Conservation (phyloP, 2,329 filamentous ascomycete genomes). For the Microsporum canis region DNA sequence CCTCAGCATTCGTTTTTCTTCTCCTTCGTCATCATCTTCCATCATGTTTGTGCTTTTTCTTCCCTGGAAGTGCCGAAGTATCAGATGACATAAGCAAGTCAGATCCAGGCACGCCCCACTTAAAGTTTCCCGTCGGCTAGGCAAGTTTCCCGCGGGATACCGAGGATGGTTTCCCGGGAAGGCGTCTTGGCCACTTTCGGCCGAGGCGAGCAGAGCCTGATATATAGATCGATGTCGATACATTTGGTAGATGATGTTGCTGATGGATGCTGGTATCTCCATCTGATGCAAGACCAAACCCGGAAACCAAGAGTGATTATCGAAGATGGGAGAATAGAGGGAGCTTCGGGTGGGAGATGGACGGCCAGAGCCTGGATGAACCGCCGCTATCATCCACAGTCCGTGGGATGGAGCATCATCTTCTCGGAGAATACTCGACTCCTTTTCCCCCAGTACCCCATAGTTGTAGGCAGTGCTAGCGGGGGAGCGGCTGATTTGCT, state of each 20-base stretch:
- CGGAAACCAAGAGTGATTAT: background rate
- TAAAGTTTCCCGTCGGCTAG: background rate
- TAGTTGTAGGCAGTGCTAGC: background rate
- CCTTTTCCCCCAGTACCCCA: background rate
- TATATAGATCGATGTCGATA: too few relatives aligned
- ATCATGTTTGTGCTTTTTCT: background rate
- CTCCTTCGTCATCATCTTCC: background rate
- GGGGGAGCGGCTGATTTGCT: background rate
- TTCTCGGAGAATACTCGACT: background rate
- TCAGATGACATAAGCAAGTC: background rate
- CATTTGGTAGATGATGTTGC: too few relatives aligned
- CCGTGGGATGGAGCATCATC: background rate
- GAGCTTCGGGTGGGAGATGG: background rate
- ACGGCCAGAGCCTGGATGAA: background rate
- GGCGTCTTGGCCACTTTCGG: background rate
- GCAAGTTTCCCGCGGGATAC: conserved; percentile 1
- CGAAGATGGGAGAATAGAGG: background rate
- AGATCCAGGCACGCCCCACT: conserved; percentile 2
- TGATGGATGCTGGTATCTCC: too few relatives aligned
- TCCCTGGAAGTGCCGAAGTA: background rate
- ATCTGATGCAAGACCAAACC: too few relatives aligned
- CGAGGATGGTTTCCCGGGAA: background rate
- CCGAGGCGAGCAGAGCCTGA: background rate
- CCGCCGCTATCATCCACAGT: background rate
- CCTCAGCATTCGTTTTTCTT: background rate